These are phyloP conservation scores for Sanghuangporus weigelae DNA, from an alignment of 1,284 basidiomycete genomes.

Conservation along the genomic window DNA sequence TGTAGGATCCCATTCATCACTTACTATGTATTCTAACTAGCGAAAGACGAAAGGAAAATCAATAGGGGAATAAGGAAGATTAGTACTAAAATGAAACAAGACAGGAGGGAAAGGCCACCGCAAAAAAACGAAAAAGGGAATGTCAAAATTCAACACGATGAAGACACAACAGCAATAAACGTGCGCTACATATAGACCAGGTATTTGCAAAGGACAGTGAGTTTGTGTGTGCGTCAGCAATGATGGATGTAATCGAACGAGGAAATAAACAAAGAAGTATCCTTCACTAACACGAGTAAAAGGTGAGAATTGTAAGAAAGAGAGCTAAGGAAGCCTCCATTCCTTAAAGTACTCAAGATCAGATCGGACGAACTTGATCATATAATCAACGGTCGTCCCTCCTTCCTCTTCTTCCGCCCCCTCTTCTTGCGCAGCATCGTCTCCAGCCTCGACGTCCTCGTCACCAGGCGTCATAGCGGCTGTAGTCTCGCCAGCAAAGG, in stretches of 20 bases:
- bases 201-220: too few species aligned
- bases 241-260: neutral
- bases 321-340: slow-evolving; percentile 46
- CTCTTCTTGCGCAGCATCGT: slow-evolving; percentile 28
- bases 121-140: too few species aligned
- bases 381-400: slow-evolving; percentile 80
- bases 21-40: too few species aligned
- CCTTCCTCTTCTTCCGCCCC: slow-evolving; percentile 50
- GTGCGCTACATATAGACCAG: neutral
- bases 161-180: neutral
- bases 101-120: too few species aligned
- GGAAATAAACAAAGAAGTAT: neutral
- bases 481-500: neutral
- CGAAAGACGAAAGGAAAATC: too few species aligned
- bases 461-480: slow-evolving; percentile 4
- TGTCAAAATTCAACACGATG: neutral
- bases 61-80: too few species aligned
- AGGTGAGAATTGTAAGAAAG: neutral
- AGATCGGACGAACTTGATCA: slow-evolving; percentile 70
- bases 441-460: slow-evolving; percentile 29
- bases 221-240: too few species aligned
- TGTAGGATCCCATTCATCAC: too few species aligned
- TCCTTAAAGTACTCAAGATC: slow-evolving; percentile 79
- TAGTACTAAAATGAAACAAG: too few species aligned
- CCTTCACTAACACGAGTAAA: neutral